Evolutionary conservation across 768 basidiomycete species (phyloP), one percentile per base, ranked within the genome.

Genomic region (Amanita subjunquillea): DNA sequence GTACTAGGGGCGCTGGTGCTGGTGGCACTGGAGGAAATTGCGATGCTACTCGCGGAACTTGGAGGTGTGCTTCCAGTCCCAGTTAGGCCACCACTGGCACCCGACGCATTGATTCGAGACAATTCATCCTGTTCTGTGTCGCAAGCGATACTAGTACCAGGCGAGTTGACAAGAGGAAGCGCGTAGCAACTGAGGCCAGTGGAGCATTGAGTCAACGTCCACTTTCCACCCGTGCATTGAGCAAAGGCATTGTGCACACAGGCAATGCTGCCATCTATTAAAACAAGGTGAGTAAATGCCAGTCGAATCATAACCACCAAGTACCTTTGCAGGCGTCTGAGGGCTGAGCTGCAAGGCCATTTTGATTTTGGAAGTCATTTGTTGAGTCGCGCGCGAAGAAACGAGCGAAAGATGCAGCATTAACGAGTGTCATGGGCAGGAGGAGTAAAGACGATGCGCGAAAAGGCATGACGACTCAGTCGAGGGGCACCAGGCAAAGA

Each of bases 291-390:
- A 30, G 7, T 30, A 30, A 30, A 30, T 9, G 29, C 29, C 48
- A 2, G 29, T 34, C 25, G 45, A 25, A 10, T 27, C 7, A 37
- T 8, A 13, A 27, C 7, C 20, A 40, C 6, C 29, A 25, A 10
- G 32, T 29, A 77, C 75, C 66, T 38, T 67, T 63, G 63, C 83
- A 85, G 1, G 75, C 38, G 57, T 79, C 74, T 9, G 62, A 65
- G 1, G 65, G 29, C 29, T 30, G 29, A 30, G 29, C 29, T 8
- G 71, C 71, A 17, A 77, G 60, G 3, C 65, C 79, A 53, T 80
- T 80, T 30, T 74, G 65, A 51, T 69, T 62, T 29, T 62, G 48
- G 49, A 72, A 63, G 47, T 55, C 20, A 6, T 38, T 50, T 20
- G 32, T 37, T 38, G 48, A 25, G 51, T 62, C 62, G 54, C 66